Percentiles rank a stretch among this genome's conserved stretches.
phyloP scores from a whole-genome alignment of 768 basidiomycete genomes.

The Lactifluus subvellereus region DNA sequence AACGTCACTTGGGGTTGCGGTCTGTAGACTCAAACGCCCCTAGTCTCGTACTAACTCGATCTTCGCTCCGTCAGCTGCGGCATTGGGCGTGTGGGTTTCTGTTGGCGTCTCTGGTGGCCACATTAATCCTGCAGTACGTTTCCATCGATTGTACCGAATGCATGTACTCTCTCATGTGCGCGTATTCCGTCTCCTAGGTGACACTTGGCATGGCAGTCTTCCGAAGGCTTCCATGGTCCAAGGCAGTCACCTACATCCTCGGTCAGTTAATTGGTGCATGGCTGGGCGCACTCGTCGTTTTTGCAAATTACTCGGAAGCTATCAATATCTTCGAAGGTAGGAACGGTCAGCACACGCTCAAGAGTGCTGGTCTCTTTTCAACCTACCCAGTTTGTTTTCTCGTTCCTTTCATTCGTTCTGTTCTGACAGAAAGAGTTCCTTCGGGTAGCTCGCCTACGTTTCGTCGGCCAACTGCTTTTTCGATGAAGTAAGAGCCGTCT shows the following conservation, averaged over 20 bases:
- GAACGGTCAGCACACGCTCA: constrained; percentile 45
- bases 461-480: constrained; percentile 42
- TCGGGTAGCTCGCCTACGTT: constrained; percentile 36
- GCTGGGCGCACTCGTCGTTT: constrained; percentile 52
- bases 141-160: neutral
- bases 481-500: constrained; percentile 33
- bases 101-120: constrained; percentile 69
- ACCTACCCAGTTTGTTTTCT: constrained; percentile 50
- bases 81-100: constrained; percentile 64
- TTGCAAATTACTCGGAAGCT: constrained; percentile 60
- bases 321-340: constrained; percentile 62
- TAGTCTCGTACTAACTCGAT: neutral
- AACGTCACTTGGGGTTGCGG: constrained; percentile 25
- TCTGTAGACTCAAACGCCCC: constrained; percentile 1
- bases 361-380: constrained; percentile 52
- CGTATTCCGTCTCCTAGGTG: constrained; percentile 37
- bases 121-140: constrained; percentile 33
- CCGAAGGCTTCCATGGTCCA: constrained; percentile 73
- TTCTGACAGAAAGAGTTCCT: neutral
- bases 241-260: constrained; percentile 64
- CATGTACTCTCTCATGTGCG: neutral
- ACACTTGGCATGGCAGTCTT: constrained; percentile 64
- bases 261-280: constrained; percentile 59
- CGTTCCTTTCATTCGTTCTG: neutral
- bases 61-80: constrained; percentile 36